phyloP scores from a whole-genome alignment of 2,329 filamentous ascomycete genomes.

The Fusarium luffae region DNA sequence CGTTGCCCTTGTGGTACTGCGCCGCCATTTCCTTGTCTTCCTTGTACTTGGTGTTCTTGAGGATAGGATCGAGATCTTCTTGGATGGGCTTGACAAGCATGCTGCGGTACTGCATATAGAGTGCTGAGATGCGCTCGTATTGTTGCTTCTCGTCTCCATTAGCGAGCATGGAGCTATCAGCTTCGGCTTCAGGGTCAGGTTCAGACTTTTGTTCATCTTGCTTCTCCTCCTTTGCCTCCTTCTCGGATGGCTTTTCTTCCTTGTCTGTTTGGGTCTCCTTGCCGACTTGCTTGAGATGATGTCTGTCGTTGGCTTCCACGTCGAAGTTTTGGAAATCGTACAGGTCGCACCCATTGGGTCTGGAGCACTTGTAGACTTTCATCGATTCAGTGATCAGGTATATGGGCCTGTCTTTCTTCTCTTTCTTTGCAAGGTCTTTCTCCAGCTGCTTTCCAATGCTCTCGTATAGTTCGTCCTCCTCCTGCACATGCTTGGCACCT shows the following conservation, averaged over 20 bases:
- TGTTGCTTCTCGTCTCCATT: constrained; percentile 9
- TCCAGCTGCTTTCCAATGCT: constrained; percentile 1
- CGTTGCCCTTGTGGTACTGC: constrained; percentile 5
- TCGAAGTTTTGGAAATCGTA: neutral
- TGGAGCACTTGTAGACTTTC: constrained; percentile 10
- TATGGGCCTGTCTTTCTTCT: neutral
- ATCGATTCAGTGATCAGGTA: constrained; percentile 3
- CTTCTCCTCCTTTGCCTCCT: neutral
- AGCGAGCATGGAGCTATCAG: neutral
- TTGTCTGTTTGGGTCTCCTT: neutral
- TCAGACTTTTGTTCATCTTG: neutral
- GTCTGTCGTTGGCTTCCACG: neutral
- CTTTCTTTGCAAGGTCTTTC: neutral
- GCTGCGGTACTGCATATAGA: constrained; percentile 34
- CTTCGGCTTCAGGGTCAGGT: neutral
- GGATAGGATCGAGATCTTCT: constrained; percentile 23
- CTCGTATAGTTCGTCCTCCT: constrained; percentile 23
- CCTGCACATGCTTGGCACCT: neutral
- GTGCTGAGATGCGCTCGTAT: constrained; percentile 3
- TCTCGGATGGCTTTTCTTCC: neutral
- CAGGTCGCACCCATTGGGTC: neutral
- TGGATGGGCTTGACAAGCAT: constrained; percentile 20
- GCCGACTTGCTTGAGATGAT: neutral
- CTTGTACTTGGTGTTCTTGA: constrained; percentile 4
- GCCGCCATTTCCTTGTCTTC: neutral